Base-by-base conservation (phyloP, 352 stramenopile genomes). In the Globisporangium nagaii region DNA sequence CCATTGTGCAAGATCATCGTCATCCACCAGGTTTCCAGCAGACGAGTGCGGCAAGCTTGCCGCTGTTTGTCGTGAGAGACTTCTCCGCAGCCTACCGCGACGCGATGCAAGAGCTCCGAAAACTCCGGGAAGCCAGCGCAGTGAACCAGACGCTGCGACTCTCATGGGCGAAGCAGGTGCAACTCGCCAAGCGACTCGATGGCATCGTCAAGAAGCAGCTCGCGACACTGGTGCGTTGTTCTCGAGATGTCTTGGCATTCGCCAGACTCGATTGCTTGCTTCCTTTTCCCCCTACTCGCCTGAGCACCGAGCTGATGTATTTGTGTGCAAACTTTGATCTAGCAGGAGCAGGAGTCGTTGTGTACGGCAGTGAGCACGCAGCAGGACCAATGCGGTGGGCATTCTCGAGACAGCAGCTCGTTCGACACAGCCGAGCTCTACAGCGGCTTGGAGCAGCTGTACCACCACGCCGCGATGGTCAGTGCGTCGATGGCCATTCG, bases 61-160 rank as follows among this genome's bases (percentile, higher is more conserved):
- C 25, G 12, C 36, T n/a, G 15, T 32, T 40, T 25, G n/a, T 20
- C 11, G 37, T 36, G 15, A 27, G 20, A 1, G 15, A 10, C 9
- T 41, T n/a, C n/a, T 66, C 63, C 0, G 56, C 73, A 3, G 79
- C 65, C 63, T 42, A 75, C 25, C 60, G 50, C 22, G 31, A 75
- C 2, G 73, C 73, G 20, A 66, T 58, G 13, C 46, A 53, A 7
- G 70, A 84, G 35, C 74, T 68, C 45, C 54, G 60, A 20, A 65
- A 71, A 43, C 61, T 68, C 15, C 58, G 68, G 55, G 60, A 60
- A 10, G 64, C 71, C 0, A 58, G 79, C 34, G 57, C 66, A 27
- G 63, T 78, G 35, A 81, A 81, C 44, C 49, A 45, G 12, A 66
- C 65, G 32, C 69, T 81, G 12, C 76, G 73, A 32, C 60, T 53